Evolutionary conservation across 2,329 filamentous ascomycete genomes (phyloP).

Genomic region (Chaetomium sp.): DNA sequence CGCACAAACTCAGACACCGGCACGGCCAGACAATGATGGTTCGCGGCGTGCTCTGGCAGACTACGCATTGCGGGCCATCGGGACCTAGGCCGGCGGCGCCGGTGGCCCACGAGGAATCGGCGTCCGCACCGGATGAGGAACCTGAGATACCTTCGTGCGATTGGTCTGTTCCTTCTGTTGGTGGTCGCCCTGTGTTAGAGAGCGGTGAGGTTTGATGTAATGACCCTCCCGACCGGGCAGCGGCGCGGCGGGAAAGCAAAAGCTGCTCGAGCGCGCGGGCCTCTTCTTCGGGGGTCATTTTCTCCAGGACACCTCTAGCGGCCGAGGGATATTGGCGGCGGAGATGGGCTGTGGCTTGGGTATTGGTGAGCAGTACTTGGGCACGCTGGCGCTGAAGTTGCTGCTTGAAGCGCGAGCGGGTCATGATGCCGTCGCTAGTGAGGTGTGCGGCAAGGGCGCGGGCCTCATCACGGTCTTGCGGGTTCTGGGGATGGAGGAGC

Average conservation of each 20-base stretch:
- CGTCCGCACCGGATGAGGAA: neutral
- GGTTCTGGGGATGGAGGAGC: constrained; percentile 71
- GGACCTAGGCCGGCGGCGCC: constrained; percentile 66
- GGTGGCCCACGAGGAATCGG: constrained; percentile 48
- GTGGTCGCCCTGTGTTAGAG: neutral
- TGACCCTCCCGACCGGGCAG: constrained; percentile 17
- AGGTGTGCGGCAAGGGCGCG: constrained; percentile 75
- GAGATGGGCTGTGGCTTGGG: constrained; percentile 24
- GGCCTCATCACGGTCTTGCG: constrained; percentile 75
- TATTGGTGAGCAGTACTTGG: constrained; percentile 51
- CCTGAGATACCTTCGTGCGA: neutral
- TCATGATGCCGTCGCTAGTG: constrained; percentile 64
- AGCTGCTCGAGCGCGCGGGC: constrained; percentile 55
- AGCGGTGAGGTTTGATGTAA: neutral
- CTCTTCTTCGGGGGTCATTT: constrained; percentile 52
- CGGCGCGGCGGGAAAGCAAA: constrained; percentile 45
- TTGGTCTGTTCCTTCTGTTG: neutral
- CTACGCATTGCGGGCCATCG: constrained; percentile 78
- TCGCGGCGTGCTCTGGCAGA: constrained; percentile 80
- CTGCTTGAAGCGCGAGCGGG: constrained; percentile 68
- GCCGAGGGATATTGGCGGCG: constrained; percentile 31
- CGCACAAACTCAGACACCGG: constrained; percentile 86
- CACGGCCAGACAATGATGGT: constrained; percentile 96
- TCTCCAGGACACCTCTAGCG: constrained; percentile 26
- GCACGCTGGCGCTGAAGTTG: constrained; percentile 63